Conservation (phyloP, 768 basidiomycete genomes). For the Lactarius deliciosus region DNA sequence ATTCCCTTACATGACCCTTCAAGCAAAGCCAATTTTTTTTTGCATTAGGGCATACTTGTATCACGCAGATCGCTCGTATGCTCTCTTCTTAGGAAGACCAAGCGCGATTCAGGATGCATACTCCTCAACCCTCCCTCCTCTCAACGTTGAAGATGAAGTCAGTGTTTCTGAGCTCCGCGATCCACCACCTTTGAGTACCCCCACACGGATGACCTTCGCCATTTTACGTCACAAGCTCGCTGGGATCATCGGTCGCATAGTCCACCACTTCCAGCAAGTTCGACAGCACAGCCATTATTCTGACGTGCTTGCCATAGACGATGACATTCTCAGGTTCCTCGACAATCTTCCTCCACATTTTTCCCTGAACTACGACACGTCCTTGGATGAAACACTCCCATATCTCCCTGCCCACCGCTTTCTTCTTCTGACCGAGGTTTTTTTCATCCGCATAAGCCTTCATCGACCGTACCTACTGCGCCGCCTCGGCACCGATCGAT, state of each 20-base stretch:
- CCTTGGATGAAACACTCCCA: conserved; percentile 61
- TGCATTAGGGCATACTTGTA: conserved; percentile 77
- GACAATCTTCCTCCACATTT: conserved; percentile 77
- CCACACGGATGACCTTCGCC: conserved; percentile 85
- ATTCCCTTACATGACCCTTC: conserved; percentile 4
- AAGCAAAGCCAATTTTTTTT: conserved; percentile 10
- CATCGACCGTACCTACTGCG: conserved; percentile 89
- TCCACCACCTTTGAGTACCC: conserved; percentile 59
- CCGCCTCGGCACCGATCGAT: conserved; percentile 74
- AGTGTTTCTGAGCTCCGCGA: conserved; percentile 46
- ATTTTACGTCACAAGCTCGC: conserved; percentile 84
- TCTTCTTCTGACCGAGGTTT: conserved; percentile 84
- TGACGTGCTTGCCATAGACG: conserved; percentile 79
- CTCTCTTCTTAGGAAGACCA: conserved; percentile 87
- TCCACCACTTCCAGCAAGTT: conserved; percentile 91
- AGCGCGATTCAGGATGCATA: conserved; percentile 88
- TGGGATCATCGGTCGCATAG: conserved; percentile 83
- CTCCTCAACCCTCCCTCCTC: conserved; percentile 75
- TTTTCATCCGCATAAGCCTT: conserved; percentile 80
- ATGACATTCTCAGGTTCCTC: conserved; percentile 78
- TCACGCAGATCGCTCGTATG: conserved; percentile 91
- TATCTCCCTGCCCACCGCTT: conserved; percentile 84
- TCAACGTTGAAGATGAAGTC: conserved; percentile 67
- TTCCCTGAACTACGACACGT: conserved; percentile 70
- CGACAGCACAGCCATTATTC: conserved; percentile 74